A percentile compares a stretch with the other conserved stretches of the same genome.
Evolutionary conservation across 306 rosid genomes (phyloP).

Genomic region (Ormosia emarginata): DNA sequence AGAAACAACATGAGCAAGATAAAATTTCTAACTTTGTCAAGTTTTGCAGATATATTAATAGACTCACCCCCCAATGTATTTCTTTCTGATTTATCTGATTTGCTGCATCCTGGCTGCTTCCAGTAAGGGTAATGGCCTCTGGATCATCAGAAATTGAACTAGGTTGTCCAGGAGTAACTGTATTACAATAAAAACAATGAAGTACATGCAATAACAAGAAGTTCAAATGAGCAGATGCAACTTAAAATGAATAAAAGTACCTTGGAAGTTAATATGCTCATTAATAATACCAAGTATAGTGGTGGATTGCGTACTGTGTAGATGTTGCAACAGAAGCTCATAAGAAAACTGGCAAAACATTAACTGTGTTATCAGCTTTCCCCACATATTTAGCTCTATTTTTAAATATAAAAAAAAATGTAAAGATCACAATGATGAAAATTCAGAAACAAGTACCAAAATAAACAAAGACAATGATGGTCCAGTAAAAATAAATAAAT

Average conservation of each 20-base stretch:
- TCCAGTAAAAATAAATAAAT: neutral
- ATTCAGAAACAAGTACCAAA: neutral
- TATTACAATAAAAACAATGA: conserved; percentile 13
- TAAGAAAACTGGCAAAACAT: conserved; percentile 71
- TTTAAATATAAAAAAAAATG: neutral
- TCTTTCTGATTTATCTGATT: conserved; percentile 82
- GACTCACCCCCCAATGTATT: conserved; percentile 95
- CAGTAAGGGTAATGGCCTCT: conserved; percentile 77
- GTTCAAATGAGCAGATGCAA: conserved; percentile 13
- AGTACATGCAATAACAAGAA: conserved; percentile 4
- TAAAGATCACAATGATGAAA: neutral
- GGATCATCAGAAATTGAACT: conserved; percentile 83
- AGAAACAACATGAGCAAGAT: neutral
- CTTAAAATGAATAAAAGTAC: conserved; percentile 39
- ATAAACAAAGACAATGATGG: neutral
- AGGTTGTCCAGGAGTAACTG: conserved; percentile 89
- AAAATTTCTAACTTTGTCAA: neutral
- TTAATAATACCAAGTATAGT: conserved; percentile 87
- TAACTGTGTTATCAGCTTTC: conserved; percentile 17
- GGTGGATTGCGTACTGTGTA: conserved; percentile 72
- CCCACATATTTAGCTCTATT: neutral
- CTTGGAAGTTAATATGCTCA: conserved; percentile 90
- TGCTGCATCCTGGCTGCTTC: conserved; percentile 84
- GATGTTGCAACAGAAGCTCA: conserved; percentile 90
- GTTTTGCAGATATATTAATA: neutral